Percentiles rank a stretch among this genome's conserved stretches.
These are phyloP conservation scores for Heliocybe sulcata DNA, from an alignment of 1,284 basidiomycete genomes.

Conservation along the genomic window DNA sequence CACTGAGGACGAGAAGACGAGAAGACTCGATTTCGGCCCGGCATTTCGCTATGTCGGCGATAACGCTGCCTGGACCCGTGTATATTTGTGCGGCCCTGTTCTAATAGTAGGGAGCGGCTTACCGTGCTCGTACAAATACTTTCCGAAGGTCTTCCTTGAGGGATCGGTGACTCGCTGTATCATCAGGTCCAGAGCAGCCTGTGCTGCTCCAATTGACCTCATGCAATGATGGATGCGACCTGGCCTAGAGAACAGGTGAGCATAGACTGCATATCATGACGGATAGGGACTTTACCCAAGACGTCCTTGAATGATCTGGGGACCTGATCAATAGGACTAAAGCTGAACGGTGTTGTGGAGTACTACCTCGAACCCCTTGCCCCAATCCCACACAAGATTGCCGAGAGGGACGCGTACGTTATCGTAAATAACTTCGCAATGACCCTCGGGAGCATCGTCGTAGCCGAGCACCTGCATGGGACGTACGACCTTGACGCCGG, in stretches of 20 bases:
- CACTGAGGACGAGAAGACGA: slow-evolving; percentile 84
- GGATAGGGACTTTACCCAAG: slow-evolving; percentile 58
- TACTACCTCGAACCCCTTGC: slow-evolving; percentile 80
- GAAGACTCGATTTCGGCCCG: slow-evolving; percentile 90
- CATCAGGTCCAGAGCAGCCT: slow-evolving; percentile 82
- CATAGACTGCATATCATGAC: neutral
- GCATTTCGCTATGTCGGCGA: slow-evolving; percentile 87
- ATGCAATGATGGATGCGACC: slow-evolving; percentile 98
- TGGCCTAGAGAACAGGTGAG: slow-evolving; percentile 42
- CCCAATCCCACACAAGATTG: slow-evolving; percentile 90
- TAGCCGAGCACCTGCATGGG: slow-evolving; percentile 93
- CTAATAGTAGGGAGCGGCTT: slow-evolving; percentile 11
- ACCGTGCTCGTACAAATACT: slow-evolving; percentile 89
- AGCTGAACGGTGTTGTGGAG: neutral
- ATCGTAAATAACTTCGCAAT: slow-evolving; percentile 93
- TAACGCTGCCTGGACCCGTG: slow-evolving; percentile 60
- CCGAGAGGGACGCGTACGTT: slow-evolving; percentile 84
- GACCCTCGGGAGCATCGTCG: slow-evolving; percentile 93
- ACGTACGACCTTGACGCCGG: slow-evolving; percentile 85
- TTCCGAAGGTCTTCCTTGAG: slow-evolving; percentile 88
- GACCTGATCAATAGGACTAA: neutral
- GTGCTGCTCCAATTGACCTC: slow-evolving; percentile 90
- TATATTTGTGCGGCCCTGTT: neutral
- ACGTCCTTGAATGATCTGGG: slow-evolving; percentile 91
- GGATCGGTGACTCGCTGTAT: slow-evolving; percentile 91